Evolutionary conservation across 1,284 basidiomycete species (phyloP).

Genomic region (Cystobasidiaceae sp.): DNA sequence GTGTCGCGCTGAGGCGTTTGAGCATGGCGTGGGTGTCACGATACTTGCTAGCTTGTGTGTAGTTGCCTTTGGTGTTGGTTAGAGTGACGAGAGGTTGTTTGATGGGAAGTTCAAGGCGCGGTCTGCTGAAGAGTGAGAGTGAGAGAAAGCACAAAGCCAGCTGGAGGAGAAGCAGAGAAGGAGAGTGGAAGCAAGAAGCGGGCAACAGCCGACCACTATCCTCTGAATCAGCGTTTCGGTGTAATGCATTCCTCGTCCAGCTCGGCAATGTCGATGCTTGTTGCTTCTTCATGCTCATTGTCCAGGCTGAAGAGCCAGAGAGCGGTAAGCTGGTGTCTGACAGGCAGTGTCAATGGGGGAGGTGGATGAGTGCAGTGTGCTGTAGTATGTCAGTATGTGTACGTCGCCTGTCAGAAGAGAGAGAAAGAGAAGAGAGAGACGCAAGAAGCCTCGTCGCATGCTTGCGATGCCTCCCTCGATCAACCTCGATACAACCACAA

Average conservation of each 20-base stretch:
- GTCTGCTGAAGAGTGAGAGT: neutral
- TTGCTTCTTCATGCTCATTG: too few species aligned
- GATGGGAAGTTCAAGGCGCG: neutral
- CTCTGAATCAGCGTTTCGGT: too few species aligned
- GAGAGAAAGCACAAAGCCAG: neutral
- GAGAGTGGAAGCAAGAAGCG: neutral
- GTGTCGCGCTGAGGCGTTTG: constrained; percentile 20
- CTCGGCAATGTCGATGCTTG: too few species aligned
- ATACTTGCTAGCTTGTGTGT: too few species aligned
- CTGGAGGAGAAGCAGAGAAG: neutral
- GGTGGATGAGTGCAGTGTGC: neutral
- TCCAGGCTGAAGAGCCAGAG: too few species aligned
- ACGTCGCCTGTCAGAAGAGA: neutral
- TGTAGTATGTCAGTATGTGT: neutral
- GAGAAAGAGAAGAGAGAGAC: neutral
- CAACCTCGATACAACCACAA: neutral
- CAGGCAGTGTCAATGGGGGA: too few species aligned
- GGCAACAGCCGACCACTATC: neutral
- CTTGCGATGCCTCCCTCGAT: neutral
- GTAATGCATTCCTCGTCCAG: too few species aligned
- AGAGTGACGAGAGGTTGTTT: too few species aligned
- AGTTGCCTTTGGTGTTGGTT: neutral
- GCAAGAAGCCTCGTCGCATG: neutral
- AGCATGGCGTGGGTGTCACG: constrained; percentile 15
- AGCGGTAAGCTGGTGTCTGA: too few species aligned